Evolutionary conservation across 1,139 yeast genomes (phyloP).

Genomic region (Pichia sp.): DNA sequence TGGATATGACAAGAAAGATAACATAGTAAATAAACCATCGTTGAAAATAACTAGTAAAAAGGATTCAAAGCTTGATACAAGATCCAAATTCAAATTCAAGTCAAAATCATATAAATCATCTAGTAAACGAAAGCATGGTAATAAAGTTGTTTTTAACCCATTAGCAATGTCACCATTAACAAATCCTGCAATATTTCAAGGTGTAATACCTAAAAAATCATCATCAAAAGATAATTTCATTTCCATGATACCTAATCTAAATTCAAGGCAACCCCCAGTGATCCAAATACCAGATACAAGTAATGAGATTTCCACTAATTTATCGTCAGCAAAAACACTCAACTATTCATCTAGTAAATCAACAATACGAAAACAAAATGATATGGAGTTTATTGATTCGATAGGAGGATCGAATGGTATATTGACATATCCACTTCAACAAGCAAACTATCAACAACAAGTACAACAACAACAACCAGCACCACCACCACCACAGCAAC

Average conservation of each 20-base stretch:
- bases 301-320: not conserved
- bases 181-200: not conserved
- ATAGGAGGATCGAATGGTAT: not conserved
- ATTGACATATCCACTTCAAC: too few relatives aligned
- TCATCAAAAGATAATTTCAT: not conserved
- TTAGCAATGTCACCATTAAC: slow-evolving; percentile 16
- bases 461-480: not conserved
- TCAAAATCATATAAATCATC: not conserved
- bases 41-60: not conserved
- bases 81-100: not conserved
- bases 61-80: not conserved
- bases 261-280: not conserved
- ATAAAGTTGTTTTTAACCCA: slow-evolving; percentile 25
- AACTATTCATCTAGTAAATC: not conserved
- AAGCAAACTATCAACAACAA: not conserved
- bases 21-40: not conserved
- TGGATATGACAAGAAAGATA: not conserved
- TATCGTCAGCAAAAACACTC: not conserved
- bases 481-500: too few relatives aligned
- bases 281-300: not conserved
- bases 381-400: not conserved
- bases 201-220: not conserved
- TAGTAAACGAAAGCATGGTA: not conserved
- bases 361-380: not conserved
- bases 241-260: not conserved